Conservation (phyloP, 768 basidiomycete genomes). For the Tricholoma hemisulphureum region DNA sequence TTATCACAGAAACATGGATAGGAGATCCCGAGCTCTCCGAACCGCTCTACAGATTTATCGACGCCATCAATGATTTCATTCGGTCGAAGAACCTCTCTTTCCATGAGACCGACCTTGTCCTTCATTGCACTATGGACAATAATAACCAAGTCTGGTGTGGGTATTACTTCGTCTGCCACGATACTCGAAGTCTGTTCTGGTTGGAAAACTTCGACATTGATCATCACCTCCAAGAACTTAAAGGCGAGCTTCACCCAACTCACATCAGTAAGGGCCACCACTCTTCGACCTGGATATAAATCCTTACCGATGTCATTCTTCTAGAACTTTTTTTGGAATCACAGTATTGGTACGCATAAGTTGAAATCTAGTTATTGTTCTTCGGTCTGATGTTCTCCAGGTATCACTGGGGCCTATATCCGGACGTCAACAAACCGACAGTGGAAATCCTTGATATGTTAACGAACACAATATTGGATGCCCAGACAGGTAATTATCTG, state of each 20-base stretch:
- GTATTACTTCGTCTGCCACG: conserved; percentile 46
- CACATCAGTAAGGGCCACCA: conserved; percentile 27
- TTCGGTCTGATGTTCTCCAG: conserved; percentile 15
- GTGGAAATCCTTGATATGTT: conserved; percentile 21
- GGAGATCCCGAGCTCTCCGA: conserved; percentile 21
- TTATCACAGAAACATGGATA: conserved; percentile 43
- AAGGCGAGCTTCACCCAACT: conserved; percentile 23
- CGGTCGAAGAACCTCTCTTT: conserved; percentile 5
- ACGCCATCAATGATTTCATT: conserved; percentile 15
- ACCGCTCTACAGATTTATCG: conserved; percentile 20
- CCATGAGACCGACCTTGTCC: conserved; percentile 37
- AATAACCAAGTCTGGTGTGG: conserved; percentile 27
- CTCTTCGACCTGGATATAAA: neutral
- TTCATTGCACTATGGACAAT: conserved; percentile 32
- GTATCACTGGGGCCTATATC: conserved; percentile 36
- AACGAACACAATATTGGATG: conserved; percentile 22
- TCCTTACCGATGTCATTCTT: neutral
- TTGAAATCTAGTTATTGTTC: neutral
- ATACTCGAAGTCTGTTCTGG: conserved; percentile 41
- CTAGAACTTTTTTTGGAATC: conserved; percentile 33
- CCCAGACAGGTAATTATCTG: conserved; percentile 5
- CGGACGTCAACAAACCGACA: conserved; percentile 23
- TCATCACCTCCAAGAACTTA: conserved; percentile 15
- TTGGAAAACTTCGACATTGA: conserved; percentile 33
- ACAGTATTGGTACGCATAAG: conserved; percentile 33